These are phyloP conservation scores for Xylaria sp. DNA, from an alignment of 2,329 filamentous ascomycete species.

Conservation along the genomic window DNA sequence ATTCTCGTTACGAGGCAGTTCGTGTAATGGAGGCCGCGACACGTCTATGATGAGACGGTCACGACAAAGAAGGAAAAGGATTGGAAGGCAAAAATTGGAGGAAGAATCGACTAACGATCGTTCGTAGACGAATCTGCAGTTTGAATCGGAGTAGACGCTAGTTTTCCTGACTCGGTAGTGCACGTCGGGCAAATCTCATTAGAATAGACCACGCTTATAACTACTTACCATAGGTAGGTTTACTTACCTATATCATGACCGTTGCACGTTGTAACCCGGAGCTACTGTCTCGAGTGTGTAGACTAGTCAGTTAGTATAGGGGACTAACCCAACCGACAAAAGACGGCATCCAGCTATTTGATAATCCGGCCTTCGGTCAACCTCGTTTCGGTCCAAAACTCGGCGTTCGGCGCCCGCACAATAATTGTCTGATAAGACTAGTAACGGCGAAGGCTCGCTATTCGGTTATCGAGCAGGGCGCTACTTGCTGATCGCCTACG, in stretches of 20 bases:
- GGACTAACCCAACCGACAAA: neutral
- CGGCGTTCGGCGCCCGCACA: constrained; percentile 27
- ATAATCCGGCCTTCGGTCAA: neutral
- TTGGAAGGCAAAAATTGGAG: neutral
- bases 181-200: neutral
- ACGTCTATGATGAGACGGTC: neutral
- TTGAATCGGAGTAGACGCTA: neutral
- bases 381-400: constrained; percentile 21
- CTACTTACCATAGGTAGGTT: neutral
- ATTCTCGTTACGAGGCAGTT: constrained; percentile 4
- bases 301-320: neutral
- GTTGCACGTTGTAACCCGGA: neutral
- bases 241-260: neutral
- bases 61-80: neutral
- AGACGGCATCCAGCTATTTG: neutral
- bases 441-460: constrained; percentile 14
- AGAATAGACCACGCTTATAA: neutral
- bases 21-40: neutral
- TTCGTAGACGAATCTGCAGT: neutral
- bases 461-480: neutral
- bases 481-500: constrained; percentile 4
- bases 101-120: neutral
- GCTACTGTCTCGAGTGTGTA: neutral
- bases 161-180: neutral
- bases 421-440: constrained; percentile 2